Evolutionary conservation across 2,329 filamentous ascomycete genomes (phyloP).

Genomic region (Lasiodiplodia gonubiensis): DNA sequence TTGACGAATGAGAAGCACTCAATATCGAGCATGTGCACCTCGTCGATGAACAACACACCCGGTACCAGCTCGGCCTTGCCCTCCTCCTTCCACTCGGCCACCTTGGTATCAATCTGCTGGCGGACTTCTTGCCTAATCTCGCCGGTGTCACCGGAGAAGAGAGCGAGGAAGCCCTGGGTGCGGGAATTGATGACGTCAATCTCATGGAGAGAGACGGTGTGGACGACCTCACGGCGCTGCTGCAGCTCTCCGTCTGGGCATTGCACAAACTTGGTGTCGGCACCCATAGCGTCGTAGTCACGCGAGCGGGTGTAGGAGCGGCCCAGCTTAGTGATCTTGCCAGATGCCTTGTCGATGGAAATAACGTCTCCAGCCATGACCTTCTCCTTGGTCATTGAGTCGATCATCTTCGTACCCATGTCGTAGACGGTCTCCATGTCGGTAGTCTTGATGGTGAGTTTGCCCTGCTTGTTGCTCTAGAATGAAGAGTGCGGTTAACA

Average conservation of each 20-base stretch:
- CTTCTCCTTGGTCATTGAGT: constrained; percentile 98
- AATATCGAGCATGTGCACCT: constrained; percentile 99
- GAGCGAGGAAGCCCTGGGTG: constrained; percentile 95
- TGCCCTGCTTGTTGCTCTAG: constrained; percentile 92
- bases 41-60: constrained; percentile 96
- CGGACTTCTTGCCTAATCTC: constrained; percentile 97
- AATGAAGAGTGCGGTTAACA: background rate
- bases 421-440: constrained; percentile 99
- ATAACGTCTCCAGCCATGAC: constrained; percentile 99
- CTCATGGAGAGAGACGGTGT: constrained; percentile 96
- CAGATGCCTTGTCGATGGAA: constrained; percentile 97
- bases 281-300: constrained; percentile 99
- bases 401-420: constrained; percentile 99
- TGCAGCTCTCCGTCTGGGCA: constrained; percentile 97
- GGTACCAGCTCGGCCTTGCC: constrained; percentile 98
- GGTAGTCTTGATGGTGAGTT: constrained; percentile 98
- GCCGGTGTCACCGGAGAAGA: constrained; percentile 97
- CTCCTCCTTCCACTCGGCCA: constrained; percentile 98
- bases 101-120: constrained; percentile 99
- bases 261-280: constrained; percentile 96
- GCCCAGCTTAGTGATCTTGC: constrained; percentile 96
- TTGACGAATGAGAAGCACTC: constrained; percentile 99
- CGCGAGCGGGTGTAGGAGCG: constrained; percentile 92
- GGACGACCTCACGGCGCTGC: constrained; percentile 94
- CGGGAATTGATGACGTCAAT: constrained; percentile 99